Percentiles rank a stretch among this genome's conserved stretches.
Evolutionary conservation across 2,329 filamentous ascomycete genomes (phyloP).

Genomic region (Huntiella abstrusa): DNA sequence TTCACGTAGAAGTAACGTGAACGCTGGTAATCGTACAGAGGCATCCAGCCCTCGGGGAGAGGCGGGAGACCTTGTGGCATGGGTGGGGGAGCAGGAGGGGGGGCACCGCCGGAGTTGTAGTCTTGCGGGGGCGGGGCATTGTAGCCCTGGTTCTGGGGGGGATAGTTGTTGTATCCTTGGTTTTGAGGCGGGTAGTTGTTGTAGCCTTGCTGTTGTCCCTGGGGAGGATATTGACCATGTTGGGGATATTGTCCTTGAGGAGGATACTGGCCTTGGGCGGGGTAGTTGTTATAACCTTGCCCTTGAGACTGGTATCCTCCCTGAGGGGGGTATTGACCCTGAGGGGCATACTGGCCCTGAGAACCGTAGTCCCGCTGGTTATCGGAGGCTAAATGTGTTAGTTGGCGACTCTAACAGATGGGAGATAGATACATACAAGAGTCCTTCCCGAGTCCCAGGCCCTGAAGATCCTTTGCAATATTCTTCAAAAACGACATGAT

Average conservation of each 20-base stretch:
- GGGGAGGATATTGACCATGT: neutral
- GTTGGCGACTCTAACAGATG: neutral
- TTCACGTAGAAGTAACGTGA: conserved; percentile 50
- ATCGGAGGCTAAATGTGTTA: neutral
- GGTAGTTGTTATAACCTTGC: conserved; percentile 5
- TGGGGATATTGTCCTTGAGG: neutral
- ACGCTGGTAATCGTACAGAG: conserved; percentile 41
- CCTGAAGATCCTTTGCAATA: conserved; percentile 25
- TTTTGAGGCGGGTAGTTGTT: neutral
- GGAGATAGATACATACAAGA: conserved; percentile 2
- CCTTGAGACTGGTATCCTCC: conserved; percentile 7
- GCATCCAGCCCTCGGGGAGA: conserved; percentile 40
- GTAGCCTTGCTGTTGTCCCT: neutral
- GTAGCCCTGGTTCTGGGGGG: conserved; percentile 13
- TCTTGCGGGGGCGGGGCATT: conserved; percentile 7
- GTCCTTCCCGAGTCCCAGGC: conserved; percentile 23
- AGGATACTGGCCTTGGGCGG: neutral
- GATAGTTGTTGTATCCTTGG: conserved; percentile 1
- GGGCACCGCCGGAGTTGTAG: conserved; percentile 2
- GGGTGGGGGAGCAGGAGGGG: conserved; percentile 13
- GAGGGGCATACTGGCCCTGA: conserved; percentile 6
- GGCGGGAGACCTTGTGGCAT: conserved; percentile 23
- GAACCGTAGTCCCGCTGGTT: conserved; percentile 10
- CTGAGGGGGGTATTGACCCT: neutral
- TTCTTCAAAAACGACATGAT: conserved; percentile 28